Evolutionary conservation across 108 stramenopile species (phyloP), one percentile per base, ranked within the genome.

Genomic region (Cylindrotheca fusiformis): DNA sequence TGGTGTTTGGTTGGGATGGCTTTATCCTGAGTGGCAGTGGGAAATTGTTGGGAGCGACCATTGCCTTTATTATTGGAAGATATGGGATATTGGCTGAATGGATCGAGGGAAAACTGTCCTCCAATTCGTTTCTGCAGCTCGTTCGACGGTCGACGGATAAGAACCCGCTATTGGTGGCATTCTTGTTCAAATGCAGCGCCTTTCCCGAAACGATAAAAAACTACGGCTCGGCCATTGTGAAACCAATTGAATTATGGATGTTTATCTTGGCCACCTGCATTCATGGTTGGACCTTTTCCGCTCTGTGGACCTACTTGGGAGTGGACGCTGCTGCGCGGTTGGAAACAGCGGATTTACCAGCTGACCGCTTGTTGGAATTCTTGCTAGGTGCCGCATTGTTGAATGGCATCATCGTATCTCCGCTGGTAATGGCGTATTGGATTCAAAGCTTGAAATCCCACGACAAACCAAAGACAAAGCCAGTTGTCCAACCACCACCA

Each of bases 151-250:
- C 54, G 20, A 61, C 63, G 22, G 46, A 60, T 22, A n/a, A 46
- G 21, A 58, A 54, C 48, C 91, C 91, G 4, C 67, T 80, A 20
- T 19, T 56, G 44, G 71, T 72, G 8, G 69, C 84, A n/a, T 25
- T 89, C 32, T 62, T 89, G 48, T 71, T 83, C 72, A 73, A 86
- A 60, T 79, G 83, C 25, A 67, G 67, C 41, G 78, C 76, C 24
- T 70, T 93, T n/a, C 91, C 91, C 1, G 91, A 93, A 72, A 81
- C 85, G 28, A 73, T 89, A 24, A 93, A 93, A 63, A 93, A 93
- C 67, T 76, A 72, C 56, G 85, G 87, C 3, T 60, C 72, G 14
- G 52, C 56, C 19, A 44, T 69, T 21, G 33, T 77, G 50, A 52
- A 46, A 32, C 62, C 69, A 22, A 65, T 79, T 31, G 14, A 29